These are phyloP conservation scores for Paramecium biaurelia DNA, from an alignment of 73 alveolate genomes.

Conservation along the genomic window DNA sequence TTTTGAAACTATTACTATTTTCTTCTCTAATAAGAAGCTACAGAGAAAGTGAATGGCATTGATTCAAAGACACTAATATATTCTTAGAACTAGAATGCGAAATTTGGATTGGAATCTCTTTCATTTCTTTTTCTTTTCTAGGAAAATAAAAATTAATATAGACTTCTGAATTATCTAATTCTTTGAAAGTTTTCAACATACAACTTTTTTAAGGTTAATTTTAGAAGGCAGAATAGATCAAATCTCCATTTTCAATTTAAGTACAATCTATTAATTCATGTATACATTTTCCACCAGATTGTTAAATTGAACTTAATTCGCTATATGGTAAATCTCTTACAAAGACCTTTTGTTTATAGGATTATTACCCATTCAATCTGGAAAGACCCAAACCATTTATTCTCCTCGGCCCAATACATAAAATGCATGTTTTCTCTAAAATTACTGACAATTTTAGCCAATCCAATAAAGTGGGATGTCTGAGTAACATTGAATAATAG, in stretches of 20 bases:
- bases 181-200: not conserved
- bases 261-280: conserved; percentile 48
- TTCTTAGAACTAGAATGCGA: not conserved
- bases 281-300: conserved; percentile 49
- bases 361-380: conserved; percentile 68
- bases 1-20: not conserved
- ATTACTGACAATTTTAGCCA: conserved; percentile 64
- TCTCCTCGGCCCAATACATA: conserved; percentile 71
- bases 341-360: conserved; percentile 11
- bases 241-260: not conserved
- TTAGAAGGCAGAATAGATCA: not conserved
- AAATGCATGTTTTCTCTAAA: conserved; percentile 63
- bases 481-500: conserved; percentile 62
- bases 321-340: conserved; percentile 70
- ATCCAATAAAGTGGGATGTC: conserved; percentile 61
- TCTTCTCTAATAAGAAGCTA: conserved; percentile 37
- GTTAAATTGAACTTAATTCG: conserved; percentile 33
- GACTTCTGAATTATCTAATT: conserved; percentile 28
- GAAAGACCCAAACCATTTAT: conserved; percentile 70
- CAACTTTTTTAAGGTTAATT: not conserved
- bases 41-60: conserved; percentile 45
- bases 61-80: conserved; percentile 34
- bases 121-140: conserved; percentile 46
- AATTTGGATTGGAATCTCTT: conserved; percentile 18
- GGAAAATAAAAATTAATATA: not conserved